A percentile compares a stretch with the other conserved stretches of the same genome.
These are phyloP conservation scores for Cryptococcus floricola DNA, from an alignment of 1,284 basidiomycete species.

Conservation along the genomic window DNA sequence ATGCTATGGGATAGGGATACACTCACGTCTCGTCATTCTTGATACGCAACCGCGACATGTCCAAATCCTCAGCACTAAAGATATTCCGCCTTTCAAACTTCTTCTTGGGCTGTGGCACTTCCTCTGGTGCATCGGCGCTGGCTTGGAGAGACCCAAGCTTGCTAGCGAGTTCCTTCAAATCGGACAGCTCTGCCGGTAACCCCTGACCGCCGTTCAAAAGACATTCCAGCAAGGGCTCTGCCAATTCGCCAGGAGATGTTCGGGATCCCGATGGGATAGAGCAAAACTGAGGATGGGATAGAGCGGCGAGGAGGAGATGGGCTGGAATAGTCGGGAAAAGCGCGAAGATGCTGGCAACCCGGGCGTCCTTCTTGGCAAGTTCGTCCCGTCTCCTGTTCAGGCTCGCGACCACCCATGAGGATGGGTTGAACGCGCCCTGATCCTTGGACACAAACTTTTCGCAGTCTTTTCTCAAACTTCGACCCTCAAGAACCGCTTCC, in stretches of 20 bases:
- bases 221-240: conserved; percentile 40
- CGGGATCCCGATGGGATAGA: conserved; percentile 15
- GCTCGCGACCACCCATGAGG: not conserved
- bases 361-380: conserved; percentile 13
- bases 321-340: conserved; percentile 44
- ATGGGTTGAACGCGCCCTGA: not conserved
- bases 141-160: not conserved
- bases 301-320: conserved; percentile 36
- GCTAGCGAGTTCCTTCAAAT: conserved; percentile 27
- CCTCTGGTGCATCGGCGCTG: not conserved
- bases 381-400: not conserved
- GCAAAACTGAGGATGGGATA: conserved; percentile 39
- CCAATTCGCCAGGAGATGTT: conserved; percentile 28
- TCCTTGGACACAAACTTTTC: conserved; percentile 4
- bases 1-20: not conserved
- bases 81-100: conserved; percentile 62
- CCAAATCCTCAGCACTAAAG: conserved; percentile 60
- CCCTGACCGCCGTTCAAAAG: conserved; percentile 35
- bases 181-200: conserved; percentile 36
- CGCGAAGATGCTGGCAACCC: conserved; percentile 24
- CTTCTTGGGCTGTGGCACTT: conserved; percentile 11
- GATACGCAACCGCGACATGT: conserved; percentile 59
- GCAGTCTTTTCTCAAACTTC: conserved; percentile 11
- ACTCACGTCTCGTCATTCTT: conserved; percentile 50
- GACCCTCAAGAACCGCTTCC: conserved; percentile 1